These are phyloP conservation scores for Prunus mume DNA, from an alignment of 306 rosid genomes.

Conservation along the genomic window DNA sequence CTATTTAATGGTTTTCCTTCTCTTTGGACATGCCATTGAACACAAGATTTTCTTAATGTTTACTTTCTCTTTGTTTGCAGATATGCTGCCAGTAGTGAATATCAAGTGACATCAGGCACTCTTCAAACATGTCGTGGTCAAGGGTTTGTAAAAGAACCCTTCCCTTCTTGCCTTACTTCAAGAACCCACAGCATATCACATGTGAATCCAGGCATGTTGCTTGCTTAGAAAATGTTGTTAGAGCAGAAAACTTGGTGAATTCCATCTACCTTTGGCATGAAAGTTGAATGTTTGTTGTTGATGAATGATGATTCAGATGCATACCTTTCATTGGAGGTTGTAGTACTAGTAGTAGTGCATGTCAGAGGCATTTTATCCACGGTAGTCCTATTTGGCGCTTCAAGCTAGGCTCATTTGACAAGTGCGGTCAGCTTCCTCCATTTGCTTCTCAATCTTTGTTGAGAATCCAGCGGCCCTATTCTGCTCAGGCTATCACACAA, in stretches of 20 bases:
- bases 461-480: conserved; percentile 44
- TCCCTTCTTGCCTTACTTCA: conserved; percentile 32
- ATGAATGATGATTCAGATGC: conserved; percentile 47
- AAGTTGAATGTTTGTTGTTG: conserved; percentile 22
- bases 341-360: conserved; percentile 17
- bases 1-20: too few relatives aligned
- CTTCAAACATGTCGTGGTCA: conserved; percentile 49
- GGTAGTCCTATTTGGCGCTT: conserved; percentile 21
- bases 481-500: conserved; percentile 50
- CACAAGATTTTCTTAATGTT: neutral
- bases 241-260: neutral
- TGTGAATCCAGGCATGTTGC: conserved; percentile 38
- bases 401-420: conserved; percentile 33
- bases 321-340: conserved; percentile 22
- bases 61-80: neutral
- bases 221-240: neutral
- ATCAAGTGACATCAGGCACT: conserved; percentile 11
- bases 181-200: conserved; percentile 22
- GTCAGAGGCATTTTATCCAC: conserved; percentile 27
- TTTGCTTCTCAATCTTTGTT: conserved; percentile 39
- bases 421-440: conserved; percentile 33
- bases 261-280: neutral
- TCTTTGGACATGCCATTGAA: too few relatives aligned
- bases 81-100: neutral
- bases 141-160: conserved; percentile 41